Conservation (phyloP, 2,329 filamentous ascomycete genomes). For the Colletotrichum karsti region DNA sequence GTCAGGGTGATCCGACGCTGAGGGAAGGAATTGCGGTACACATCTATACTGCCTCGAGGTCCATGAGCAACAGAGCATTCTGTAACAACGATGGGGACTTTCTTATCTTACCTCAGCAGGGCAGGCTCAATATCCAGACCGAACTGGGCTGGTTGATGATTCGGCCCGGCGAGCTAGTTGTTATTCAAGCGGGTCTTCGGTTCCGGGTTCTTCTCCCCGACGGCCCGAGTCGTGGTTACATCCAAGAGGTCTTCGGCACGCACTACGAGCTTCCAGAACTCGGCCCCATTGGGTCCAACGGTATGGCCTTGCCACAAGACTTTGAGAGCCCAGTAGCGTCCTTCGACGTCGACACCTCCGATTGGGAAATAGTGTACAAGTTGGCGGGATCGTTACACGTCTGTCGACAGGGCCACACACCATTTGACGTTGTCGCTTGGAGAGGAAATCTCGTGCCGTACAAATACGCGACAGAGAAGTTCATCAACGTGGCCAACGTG, state of each 20-base stretch:
- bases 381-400: constrained; percentile 67
- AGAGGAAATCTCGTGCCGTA: constrained; percentile 63
- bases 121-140: constrained; percentile 69
- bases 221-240: constrained; percentile 64
- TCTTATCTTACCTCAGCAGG: constrained; percentile 69
- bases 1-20: neutral
- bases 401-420: constrained; percentile 57
- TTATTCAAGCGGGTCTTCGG: constrained; percentile 54
- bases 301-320: constrained; percentile 53
- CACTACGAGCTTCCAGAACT: constrained; percentile 69
- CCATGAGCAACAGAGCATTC: constrained; percentile 53
- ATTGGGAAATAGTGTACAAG: neutral
- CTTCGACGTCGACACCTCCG: neutral
- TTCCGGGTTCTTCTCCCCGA: constrained; percentile 64
- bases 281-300: constrained; percentile 69
- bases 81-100: constrained; percentile 70
- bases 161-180: constrained; percentile 68
- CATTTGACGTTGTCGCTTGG: neutral
- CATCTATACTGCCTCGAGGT: constrained; percentile 33
- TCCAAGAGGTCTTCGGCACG: constrained; percentile 70
- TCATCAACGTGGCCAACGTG: constrained; percentile 66
- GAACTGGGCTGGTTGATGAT: constrained; percentile 47
- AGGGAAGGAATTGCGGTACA: neutral
- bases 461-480: constrained; percentile 59
- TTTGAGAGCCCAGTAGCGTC: constrained; percentile 65